These are phyloP conservation scores for Neofusicoccum laricinum DNA, from an alignment of 2,329 filamentous ascomycete species.

Conservation along the genomic window DNA sequence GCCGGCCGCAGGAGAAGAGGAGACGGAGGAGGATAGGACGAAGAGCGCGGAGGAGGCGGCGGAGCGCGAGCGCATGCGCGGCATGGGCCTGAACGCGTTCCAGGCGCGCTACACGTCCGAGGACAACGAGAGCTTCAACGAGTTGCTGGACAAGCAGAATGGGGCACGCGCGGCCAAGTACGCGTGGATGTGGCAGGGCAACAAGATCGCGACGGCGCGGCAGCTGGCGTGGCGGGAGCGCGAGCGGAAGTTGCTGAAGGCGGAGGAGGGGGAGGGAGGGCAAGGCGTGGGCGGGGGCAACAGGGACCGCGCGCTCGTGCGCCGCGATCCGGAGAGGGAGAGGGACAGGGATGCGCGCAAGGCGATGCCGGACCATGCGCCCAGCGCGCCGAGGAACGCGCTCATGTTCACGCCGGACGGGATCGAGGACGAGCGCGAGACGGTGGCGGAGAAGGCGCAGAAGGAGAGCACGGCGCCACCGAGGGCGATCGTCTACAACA, in stretches of 20 bases:
- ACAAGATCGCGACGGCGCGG: constrained; percentile 69
- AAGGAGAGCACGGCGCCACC: constrained; percentile 69
- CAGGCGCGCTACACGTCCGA: constrained; percentile 95
- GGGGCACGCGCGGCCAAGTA: constrained; percentile 79
- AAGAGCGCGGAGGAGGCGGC: constrained; percentile 40
- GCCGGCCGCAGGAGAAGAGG: constrained; percentile 25
- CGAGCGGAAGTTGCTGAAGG: constrained; percentile 69
- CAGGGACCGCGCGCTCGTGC: constrained; percentile 14
- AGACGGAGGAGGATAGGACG: constrained; percentile 24
- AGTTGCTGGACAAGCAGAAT: constrained; percentile 86
- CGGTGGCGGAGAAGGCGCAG: constrained; percentile 66
- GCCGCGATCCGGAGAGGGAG: not conserved
- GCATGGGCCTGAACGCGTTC: constrained; percentile 79
- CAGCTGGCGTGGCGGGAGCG: constrained; percentile 55
- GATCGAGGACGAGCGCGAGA: constrained; percentile 54
- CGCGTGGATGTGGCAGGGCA: constrained; percentile 82
- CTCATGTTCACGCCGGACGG: constrained; percentile 82
- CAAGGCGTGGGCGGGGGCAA: too few relatives aligned
- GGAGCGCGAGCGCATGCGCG: constrained; percentile 52
- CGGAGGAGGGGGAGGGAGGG: not conserved
- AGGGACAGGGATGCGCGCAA: constrained; percentile 67
- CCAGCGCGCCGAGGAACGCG: constrained; percentile 68
- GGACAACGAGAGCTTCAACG: constrained; percentile 96
- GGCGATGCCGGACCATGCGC: constrained; percentile 76
- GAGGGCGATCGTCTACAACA: constrained; percentile 74